A percentile compares a stretch with the other conserved stretches of the same genome.
These are phyloP conservation scores for Alternaria conjuncta DNA, from an alignment of 2,329 filamentous ascomycete species.

Conservation along the genomic window DNA sequence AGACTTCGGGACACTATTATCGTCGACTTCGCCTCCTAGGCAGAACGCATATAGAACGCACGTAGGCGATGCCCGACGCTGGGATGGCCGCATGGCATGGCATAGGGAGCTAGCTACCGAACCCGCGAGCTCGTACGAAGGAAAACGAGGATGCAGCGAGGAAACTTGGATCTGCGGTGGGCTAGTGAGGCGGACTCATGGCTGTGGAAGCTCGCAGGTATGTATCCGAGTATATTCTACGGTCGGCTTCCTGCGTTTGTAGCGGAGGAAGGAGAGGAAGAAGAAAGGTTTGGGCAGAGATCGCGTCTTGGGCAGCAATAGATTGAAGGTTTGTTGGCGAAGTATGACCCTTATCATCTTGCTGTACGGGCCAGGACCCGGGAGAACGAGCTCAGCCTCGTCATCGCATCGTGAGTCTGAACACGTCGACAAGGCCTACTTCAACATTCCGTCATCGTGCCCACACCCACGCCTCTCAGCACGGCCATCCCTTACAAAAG, in stretches of 20 bases:
- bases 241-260: not conserved
- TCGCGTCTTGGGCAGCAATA: not conserved
- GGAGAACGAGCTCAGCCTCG: not conserved
- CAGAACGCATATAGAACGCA: not conserved
- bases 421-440: not conserved
- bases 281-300: not conserved
- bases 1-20: slow-evolving; percentile 2
- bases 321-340: not conserved
- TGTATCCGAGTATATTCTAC: not conserved
- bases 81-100: not conserved
- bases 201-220: not conserved
- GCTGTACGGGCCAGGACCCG: not conserved
- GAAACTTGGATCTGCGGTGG: not conserved
- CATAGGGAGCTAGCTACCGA: not conserved
- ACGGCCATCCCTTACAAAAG: not conserved
- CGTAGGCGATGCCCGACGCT: not conserved
- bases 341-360: not conserved
- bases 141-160: not conserved
- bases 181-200: not conserved
- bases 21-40: not conserved
- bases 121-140: not conserved
- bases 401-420: not conserved
- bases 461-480: not conserved
- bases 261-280: not conserved
- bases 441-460: not conserved